Evolutionary conservation across 371 early-diverging fungal species (phyloP).

Genomic region (Mycotypha africana): DNA sequence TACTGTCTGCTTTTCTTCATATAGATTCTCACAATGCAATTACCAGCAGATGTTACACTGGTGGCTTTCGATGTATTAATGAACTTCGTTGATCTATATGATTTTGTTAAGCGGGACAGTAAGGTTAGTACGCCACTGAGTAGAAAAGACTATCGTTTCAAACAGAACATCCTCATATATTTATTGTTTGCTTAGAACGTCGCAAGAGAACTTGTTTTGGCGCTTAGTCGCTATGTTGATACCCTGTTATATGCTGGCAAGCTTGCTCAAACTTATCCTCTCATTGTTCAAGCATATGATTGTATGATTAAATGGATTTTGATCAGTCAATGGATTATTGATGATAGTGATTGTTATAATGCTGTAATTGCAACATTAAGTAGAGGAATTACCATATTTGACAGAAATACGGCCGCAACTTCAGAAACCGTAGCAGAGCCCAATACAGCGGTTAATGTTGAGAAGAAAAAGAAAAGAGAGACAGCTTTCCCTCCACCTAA

Average conservation of each 20-base stretch:
- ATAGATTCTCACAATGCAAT: slow-evolving; percentile 56
- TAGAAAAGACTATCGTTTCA: no score
- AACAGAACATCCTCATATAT: neutral
- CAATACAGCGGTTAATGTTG: slow-evolving; percentile 3
- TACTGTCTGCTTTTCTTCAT: no score
- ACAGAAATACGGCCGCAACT: slow-evolving; percentile 29
- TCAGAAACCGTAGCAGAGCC: neutral
- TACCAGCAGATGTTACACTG: slow-evolving; percentile 62
- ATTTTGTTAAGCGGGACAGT: slow-evolving; percentile 62
- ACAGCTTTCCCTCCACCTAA: slow-evolving; percentile 42
- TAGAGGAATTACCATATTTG: slow-evolving; percentile 64
- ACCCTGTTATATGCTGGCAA: slow-evolving; percentile 41
- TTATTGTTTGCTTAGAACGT: slow-evolving; percentile 39
- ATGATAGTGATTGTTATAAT: slow-evolving; percentile 62
- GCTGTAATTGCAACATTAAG: slow-evolving; percentile 66
- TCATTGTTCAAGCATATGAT: slow-evolving; percentile 72
- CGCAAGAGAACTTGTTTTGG: slow-evolving; percentile 64
- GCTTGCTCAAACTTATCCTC: slow-evolving; percentile 42
- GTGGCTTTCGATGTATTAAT: slow-evolving; percentile 68
- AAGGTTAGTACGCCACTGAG: slow-evolving; percentile 39
- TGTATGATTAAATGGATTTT: slow-evolving; percentile 73
- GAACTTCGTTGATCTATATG: slow-evolving; percentile 60
- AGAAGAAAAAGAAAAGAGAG: slow-evolving; percentile 44
- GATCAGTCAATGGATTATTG: slow-evolving; percentile 69
- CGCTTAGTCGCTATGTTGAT: slow-evolving; percentile 70